Conservation (phyloP, 495 filamentous ascomycete species). For the Trichoderma asperelloides region DNA sequence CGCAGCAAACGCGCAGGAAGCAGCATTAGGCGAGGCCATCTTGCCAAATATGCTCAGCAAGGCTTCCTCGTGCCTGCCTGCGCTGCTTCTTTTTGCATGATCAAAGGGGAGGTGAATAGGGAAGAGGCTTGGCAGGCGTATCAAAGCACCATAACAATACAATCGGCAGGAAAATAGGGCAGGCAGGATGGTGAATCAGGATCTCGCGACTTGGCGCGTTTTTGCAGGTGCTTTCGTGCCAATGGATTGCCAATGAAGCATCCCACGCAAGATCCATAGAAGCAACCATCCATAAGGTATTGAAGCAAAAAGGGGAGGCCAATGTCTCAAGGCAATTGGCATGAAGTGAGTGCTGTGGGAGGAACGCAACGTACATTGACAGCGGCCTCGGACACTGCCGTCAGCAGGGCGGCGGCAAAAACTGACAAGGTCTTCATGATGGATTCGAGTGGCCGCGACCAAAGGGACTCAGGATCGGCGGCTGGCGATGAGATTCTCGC, state of each 20-base stretch:
- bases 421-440: constrained; percentile 11
- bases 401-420: constrained; percentile 8
- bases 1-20: neutral
- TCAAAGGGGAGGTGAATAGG: neutral
- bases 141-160: neutral
- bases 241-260: neutral
- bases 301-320: neutral
- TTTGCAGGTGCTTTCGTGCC: neutral
- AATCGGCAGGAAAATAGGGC: neutral
- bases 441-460: neutral
- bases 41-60: neutral
- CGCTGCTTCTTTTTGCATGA: neutral
- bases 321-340: neutral
- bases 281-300: neutral
- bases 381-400: neutral
- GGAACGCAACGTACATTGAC: neutral
- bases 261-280: neutral
- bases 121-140: neutral
- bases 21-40: neutral
- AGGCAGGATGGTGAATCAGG: neutral
- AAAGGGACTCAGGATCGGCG: neutral
- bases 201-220: neutral
- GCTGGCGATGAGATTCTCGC: constrained; percentile 5
- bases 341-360: neutral
- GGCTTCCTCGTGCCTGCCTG: neutral